Evolutionary conservation across 805 yeast species (phyloP).

Genomic region (Candida jianshihensis): DNA sequence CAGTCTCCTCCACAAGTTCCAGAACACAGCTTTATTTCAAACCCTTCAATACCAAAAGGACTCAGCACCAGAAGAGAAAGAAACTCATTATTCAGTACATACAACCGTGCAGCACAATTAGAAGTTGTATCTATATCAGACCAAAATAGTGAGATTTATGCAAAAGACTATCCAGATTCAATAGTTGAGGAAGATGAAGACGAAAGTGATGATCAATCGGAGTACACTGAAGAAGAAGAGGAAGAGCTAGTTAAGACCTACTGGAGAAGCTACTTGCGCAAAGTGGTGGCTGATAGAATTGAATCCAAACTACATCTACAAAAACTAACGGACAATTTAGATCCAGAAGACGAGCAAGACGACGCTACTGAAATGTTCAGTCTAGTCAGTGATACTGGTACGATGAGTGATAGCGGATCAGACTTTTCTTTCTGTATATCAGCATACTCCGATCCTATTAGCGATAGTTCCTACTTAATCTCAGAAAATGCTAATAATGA

Average conservation of each 20-base stretch:
- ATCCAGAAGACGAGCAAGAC: conserved; percentile 7
- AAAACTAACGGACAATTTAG: conserved; percentile 11
- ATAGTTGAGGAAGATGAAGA: conserved; percentile 7
- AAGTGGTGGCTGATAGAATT: conserved; percentile 18
- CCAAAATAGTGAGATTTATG: background rate
- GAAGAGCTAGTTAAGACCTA: conserved; percentile 1
- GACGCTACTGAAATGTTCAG: conserved; percentile 3
- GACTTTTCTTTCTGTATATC: conserved; percentile 15
- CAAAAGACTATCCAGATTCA: conserved; percentile 4
- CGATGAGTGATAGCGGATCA: conserved; percentile 3
- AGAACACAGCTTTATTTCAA: conserved; percentile 19
- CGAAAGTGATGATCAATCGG: conserved; percentile 1
- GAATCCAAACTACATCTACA: conserved; percentile 16
- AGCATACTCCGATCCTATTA: conserved; percentile 2
- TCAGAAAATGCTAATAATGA: conserved; percentile 7
- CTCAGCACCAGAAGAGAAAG: conserved; percentile 5
- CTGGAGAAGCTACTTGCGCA: conserved; percentile 11
- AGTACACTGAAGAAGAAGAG: conserved; percentile 6
- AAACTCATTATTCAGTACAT: background rate
- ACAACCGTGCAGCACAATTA: background rate
- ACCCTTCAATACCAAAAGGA: conserved; percentile 9
- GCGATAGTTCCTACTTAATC: conserved; percentile 1
- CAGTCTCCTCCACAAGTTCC: conserved; percentile 18
- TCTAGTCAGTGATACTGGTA: conserved; percentile 7
- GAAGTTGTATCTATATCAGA: background rate